phyloP scores from a whole-genome alignment of 345 rosid genomes.

The Pugionium dolabratum region DNA sequence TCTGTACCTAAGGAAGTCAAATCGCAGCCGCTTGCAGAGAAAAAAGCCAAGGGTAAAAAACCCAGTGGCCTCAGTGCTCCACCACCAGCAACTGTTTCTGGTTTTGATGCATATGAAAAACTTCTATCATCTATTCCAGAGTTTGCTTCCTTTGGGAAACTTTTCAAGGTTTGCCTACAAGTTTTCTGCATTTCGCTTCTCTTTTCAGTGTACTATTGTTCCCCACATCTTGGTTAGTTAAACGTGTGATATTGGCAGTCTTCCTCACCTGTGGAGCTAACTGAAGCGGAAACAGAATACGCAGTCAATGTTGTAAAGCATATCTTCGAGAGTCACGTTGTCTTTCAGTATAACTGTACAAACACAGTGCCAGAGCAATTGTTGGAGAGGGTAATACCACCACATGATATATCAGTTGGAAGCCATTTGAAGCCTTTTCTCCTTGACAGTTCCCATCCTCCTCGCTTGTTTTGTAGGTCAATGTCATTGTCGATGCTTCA shows the following conservation, averaged over 20 bases:
- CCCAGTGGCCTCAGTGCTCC: slow-evolving; percentile 83
- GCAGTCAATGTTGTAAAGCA: slow-evolving; percentile 94
- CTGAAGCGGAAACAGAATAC: slow-evolving; percentile 98
- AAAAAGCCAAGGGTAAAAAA: slow-evolving; percentile 90
- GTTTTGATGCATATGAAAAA: slow-evolving; percentile 78
- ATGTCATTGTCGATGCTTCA: slow-evolving; percentile 83
- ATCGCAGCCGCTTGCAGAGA: slow-evolving; percentile 83
- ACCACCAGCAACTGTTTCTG: slow-evolving; percentile 59
- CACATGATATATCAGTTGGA: slow-evolving; percentile 16
- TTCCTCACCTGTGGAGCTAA: slow-evolving; percentile 83
- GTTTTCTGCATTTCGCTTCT: slow-evolving; percentile 10
- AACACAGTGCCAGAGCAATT: slow-evolving; percentile 94
- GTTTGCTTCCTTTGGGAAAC: slow-evolving; percentile 78
- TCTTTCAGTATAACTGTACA: slow-evolving; percentile 96
- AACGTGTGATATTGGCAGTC: slow-evolving; percentile 51
- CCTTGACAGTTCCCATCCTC: not conserved
- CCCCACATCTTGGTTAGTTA: not conserved
- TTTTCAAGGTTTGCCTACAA: slow-evolving; percentile 69
- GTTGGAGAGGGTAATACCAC: slow-evolving; percentile 72
- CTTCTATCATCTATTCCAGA: slow-evolving; percentile 82
- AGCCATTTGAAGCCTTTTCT: not conserved
- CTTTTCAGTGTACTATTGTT: slow-evolving; percentile 1
- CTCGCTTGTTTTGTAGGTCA: slow-evolving; percentile 54
- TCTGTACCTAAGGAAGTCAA: slow-evolving; percentile 89
- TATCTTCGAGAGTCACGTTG: slow-evolving; percentile 79